Base-by-base conservation (phyloP, 2,329 filamentous ascomycete genomes). In the Penicillium sp. region DNA sequence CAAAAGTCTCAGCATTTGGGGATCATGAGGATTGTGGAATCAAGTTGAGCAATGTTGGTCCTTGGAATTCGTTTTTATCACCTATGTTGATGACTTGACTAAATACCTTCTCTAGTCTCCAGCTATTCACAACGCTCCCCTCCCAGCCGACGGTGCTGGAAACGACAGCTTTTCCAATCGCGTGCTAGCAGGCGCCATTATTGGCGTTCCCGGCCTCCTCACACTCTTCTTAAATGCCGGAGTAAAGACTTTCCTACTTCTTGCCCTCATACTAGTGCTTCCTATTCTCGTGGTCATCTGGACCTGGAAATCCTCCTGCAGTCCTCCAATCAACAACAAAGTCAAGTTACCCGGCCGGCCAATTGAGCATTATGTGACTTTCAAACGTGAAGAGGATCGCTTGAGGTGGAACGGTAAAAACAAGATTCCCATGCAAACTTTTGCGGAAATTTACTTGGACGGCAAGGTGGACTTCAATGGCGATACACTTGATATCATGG, bases 381-480 rank as follows among this genome's bases (percentile, higher is more conserved):
- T 75, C 61, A 70, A 74, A 43, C 62, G 58, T 26, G 59, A 69
- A 10, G 59, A 56, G 13, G 70, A 74, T 52, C 58, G 57, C 19
- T 49, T 61, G 6, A 69, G 62, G 63, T 74, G 60, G 48, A 62
- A 59, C 19, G 71, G 71, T 28, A 58, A n/a, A 10, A 72, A 67
- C 46, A 70, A 70, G 55, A 64, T 74, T 11, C 68, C 73, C 14
- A 62, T 75, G 49, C 61, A 71, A 35, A 69, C 66, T 6, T 73
- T 75, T 28, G 60, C 62, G 1, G 71, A 75, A 57, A 70, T 70
- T 64, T 76, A 74, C 52, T 63, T 76, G 37, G 65, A 71, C 40
- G 71, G 72, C n/a, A 25, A 59, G 26, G 72, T 75, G 14, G 68
- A 72, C n/a, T 76, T 75, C 62, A 75, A 75, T 16, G 73, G 72